Percentiles rank a stretch among this genome's conserved stretches.
These are phyloP conservation scores for Ophiostoma tasmaniense DNA, from an alignment of 2,329 filamentous ascomycete genomes.

Conservation along the genomic window DNA sequence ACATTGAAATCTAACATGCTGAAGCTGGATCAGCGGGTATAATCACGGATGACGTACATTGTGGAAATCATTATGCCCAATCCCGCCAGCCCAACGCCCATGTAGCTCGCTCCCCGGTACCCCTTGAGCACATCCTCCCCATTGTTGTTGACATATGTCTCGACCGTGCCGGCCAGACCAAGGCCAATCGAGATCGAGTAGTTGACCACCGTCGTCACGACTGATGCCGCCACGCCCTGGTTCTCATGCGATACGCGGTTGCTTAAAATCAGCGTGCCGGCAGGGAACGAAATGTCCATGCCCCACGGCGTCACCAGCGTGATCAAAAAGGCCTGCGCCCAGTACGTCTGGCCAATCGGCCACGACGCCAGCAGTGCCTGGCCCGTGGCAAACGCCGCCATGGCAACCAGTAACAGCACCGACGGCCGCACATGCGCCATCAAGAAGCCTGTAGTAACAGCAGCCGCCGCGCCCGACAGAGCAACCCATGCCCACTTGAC, in stretches of 20 bases:
- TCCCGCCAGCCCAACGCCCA: conserved; percentile 32
- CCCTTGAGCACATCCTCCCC: conserved; percentile 27
- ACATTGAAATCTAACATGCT: background rate
- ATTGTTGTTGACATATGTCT: conserved; percentile 32
- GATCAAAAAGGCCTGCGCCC: conserved; percentile 53
- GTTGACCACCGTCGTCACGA: conserved; percentile 58
- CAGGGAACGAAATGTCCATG: conserved; percentile 59
- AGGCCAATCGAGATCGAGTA: conserved; percentile 59
- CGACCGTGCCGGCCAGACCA: conserved; percentile 57
- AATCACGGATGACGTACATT: conserved; percentile 4
- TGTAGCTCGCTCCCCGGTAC: conserved; percentile 31
- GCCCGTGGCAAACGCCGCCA: conserved; percentile 35
- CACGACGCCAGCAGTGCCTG: conserved; percentile 36
- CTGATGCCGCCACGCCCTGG: conserved; percentile 39
- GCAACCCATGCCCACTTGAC: conserved; percentile 26
- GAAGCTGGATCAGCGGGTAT: background rate
- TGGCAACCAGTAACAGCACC: conserved; percentile 36
- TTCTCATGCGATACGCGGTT: conserved; percentile 39
- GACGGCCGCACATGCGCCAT: conserved; percentile 32
- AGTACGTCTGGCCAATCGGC: conserved; percentile 51
- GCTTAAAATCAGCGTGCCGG: conserved; percentile 50
- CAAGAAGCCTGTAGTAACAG: conserved; percentile 36
- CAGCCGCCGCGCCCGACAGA: conserved; percentile 39
- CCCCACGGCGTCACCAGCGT: conserved; percentile 51
- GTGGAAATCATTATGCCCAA: conserved; percentile 25